These are phyloP conservation scores for Hamamelis virginiana DNA, from an alignment of 164 flowering plant species.

Conservation along the genomic window DNA sequence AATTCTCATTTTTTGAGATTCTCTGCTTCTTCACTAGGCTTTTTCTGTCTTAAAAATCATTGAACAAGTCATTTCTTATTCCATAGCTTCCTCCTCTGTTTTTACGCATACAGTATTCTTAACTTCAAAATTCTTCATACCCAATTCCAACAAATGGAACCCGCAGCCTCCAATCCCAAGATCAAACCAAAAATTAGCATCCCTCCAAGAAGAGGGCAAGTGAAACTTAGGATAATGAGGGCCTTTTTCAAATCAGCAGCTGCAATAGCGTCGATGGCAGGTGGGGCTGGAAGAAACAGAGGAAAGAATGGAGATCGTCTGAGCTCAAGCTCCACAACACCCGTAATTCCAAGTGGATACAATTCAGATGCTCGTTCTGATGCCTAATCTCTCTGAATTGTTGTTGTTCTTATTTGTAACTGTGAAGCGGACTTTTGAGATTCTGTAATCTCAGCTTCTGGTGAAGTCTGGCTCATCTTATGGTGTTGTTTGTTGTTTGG, in stretches of 20 bases:
- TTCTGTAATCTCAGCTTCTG: too few species aligned
- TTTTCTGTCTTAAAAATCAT: too few species aligned
- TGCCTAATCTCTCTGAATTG: too few species aligned
- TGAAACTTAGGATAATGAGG: slow-evolving; percentile 1
- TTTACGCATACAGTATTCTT: neutral
- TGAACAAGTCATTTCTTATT: too few species aligned
- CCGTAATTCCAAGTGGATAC: neutral
- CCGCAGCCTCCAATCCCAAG: neutral
- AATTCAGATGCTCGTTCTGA: neutral
- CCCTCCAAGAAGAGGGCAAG: slow-evolving; percentile 4
- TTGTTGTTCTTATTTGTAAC: too few species aligned
- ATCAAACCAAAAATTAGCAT: neutral
- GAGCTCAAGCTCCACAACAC: neutral
- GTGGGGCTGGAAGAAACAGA: neutral
- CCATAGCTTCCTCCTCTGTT: too few species aligned
- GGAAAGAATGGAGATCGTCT: neutral
- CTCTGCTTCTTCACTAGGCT: too few species aligned
- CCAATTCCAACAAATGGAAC: neutral
- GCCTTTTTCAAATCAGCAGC: neutral
- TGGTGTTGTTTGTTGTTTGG: too few species aligned
- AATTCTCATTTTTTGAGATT: too few species aligned
- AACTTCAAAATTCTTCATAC: neutral
- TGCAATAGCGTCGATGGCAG: neutral
- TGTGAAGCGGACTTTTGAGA: too few species aligned
- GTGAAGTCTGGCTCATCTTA: too few species aligned